Percentiles rank a stretch among this genome's conserved stretches.
Conservation (phyloP, 2,329 filamentous ascomycete genomes). For the Ambrosiella xylebori region DNA sequence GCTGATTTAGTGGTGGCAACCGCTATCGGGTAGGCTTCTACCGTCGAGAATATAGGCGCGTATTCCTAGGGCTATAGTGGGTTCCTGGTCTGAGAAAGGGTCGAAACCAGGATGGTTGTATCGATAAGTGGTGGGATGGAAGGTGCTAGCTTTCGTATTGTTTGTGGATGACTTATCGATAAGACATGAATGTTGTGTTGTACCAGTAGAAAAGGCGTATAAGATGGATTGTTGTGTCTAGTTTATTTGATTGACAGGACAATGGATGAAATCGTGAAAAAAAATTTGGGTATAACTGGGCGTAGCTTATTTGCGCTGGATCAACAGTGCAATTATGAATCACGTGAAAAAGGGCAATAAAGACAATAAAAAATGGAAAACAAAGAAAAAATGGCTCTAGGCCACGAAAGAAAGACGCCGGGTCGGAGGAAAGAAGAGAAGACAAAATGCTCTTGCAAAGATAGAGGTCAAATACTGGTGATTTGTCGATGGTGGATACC, state of each 20-base stretch:
- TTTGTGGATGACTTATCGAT: too few species aligned
- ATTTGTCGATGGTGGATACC: background rate
- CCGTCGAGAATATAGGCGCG: background rate
- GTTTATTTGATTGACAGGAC: background rate
- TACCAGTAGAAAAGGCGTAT: too few species aligned
- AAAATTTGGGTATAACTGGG: background rate
- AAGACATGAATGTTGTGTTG: too few species aligned
- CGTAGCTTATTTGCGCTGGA: background rate
- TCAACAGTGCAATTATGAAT: background rate
- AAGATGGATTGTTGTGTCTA: background rate
- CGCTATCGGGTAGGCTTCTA: background rate
- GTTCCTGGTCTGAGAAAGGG: background rate
- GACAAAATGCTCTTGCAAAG: background rate
- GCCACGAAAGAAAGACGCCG: constrained; percentile 3
- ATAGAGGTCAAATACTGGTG: background rate
- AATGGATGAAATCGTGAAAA: background rate
- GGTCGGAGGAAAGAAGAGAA: background rate
- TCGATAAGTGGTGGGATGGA: too few species aligned
- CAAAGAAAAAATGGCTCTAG: background rate
- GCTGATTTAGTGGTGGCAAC: background rate
- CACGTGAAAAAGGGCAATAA: background rate
- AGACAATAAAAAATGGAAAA: background rate
- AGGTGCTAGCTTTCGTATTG: too few species aligned
- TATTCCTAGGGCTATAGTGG: background rate
- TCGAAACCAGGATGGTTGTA: too few species aligned